Conservation (phyloP, 805 yeast genomes). For the Candida nemodendra region DNA sequence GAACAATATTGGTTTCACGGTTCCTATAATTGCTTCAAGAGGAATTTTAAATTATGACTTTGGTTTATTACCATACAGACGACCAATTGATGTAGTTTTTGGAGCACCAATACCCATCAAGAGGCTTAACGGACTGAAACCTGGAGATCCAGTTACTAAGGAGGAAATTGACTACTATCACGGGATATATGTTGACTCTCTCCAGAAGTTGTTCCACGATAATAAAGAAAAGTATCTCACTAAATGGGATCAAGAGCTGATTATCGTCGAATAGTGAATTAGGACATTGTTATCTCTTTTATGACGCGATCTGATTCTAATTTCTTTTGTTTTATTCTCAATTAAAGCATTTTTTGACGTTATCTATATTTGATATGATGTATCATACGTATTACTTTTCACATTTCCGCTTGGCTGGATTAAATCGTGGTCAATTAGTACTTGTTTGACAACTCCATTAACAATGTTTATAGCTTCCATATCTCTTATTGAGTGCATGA, state of each 20-base stretch:
- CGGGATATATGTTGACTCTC: slow-evolving; percentile 59
- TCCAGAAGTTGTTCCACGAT: slow-evolving; percentile 61
- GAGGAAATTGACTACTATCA: slow-evolving; percentile 71
- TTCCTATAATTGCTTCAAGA: slow-evolving; percentile 89
- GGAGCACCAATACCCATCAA: slow-evolving; percentile 57
- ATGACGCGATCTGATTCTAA: not conserved
- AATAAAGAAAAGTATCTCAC: slow-evolving; percentile 55
- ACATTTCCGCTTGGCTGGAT: no score
- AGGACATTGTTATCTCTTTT: not conserved
- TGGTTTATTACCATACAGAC: slow-evolving; percentile 85
- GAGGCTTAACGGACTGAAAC: slow-evolving; percentile 22
- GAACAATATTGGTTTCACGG: slow-evolving; percentile 69
- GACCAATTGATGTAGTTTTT: slow-evolving; percentile 72
- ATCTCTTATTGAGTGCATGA: no score
- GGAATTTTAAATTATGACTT: slow-evolving; percentile 91
- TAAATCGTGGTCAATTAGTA: no score
- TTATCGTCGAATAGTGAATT: slow-evolving; percentile 39
- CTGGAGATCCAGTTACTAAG: slow-evolving; percentile 32
- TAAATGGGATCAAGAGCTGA: slow-evolving; percentile 47
- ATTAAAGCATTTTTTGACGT: not conserved
- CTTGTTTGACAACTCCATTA: no score
- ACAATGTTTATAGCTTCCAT: no score
- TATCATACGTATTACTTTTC: no score
- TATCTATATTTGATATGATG: no score
- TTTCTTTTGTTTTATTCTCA: not conserved